Percentiles rank a stretch among this genome's conserved stretches.
phyloP scores from a whole-genome alignment of 768 basidiomycete genomes.

The Crassisporium funariophilum region DNA sequence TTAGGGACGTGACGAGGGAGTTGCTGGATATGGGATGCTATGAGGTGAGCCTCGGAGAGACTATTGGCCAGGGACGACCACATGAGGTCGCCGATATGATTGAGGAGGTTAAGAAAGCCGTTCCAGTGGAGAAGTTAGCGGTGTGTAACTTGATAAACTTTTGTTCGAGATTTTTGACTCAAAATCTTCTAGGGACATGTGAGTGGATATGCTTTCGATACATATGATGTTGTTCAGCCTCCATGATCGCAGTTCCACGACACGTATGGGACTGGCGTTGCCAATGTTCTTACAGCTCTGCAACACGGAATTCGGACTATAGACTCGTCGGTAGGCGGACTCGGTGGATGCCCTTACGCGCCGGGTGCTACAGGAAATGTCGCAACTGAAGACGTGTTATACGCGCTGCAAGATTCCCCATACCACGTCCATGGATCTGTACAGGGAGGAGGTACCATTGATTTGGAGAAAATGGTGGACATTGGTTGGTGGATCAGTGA shows the following conservation, averaged over 20 bases:
- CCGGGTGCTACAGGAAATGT: constrained; percentile 96
- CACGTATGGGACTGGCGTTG: constrained; percentile 82
- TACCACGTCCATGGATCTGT: constrained; percentile 52
- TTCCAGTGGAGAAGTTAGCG: constrained; percentile 71
- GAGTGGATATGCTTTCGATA: constrained; percentile 20
- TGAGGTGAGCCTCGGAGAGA: constrained; percentile 91
- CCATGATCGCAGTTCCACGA: constrained; percentile 71
- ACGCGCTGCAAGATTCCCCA: constrained; percentile 69
- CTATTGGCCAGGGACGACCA: constrained; percentile 85
- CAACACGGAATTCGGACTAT: constrained; percentile 78
- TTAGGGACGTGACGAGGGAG: constrained; percentile 69
- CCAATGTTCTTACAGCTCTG: constrained; percentile 74
- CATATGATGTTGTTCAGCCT: not conserved
- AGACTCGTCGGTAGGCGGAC: constrained; percentile 82
- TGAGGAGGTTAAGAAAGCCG: constrained; percentile 62
- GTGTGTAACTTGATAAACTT: no score
- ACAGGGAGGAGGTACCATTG: constrained; percentile 39
- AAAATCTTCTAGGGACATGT: constrained; percentile 52
- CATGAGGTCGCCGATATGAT: constrained; percentile 66
- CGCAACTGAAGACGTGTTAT: constrained; percentile 89
- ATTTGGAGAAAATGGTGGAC: constrained; percentile 70
- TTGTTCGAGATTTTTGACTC: constrained; percentile 3
- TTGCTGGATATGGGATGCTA: constrained; percentile 92
- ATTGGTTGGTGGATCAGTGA: constrained; percentile 85
- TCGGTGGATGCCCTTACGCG: constrained; percentile 95